Conservation (phyloP, 2,329 filamentous ascomycete genomes). For the Pseudocercospora fuligena region DNA sequence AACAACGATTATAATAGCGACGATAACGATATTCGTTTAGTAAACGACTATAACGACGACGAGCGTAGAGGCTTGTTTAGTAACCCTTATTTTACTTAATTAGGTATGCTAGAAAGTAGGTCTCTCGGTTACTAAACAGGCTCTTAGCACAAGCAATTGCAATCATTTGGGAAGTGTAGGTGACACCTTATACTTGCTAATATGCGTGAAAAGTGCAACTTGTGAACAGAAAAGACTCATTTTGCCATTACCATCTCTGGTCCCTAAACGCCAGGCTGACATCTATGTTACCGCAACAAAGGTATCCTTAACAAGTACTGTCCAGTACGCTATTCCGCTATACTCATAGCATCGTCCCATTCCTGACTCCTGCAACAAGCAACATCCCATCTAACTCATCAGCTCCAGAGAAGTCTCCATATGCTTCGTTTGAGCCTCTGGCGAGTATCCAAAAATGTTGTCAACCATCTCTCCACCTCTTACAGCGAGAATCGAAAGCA, state of each 20-base stretch:
- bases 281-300: not conserved
- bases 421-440: constrained; percentile 19
- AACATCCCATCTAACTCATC: not conserved
- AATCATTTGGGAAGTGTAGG: not conserved
- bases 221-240: not conserved
- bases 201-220: not conserved
- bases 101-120: too few species aligned
- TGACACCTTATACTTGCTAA: too few species aligned
- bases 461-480: constrained; percentile 46
- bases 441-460: constrained; percentile 41
- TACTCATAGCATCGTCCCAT: not conserved
- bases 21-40: too few species aligned
- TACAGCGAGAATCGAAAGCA: constrained; percentile 44
- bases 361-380: not conserved
- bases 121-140: too few species aligned
- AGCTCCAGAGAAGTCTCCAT: constrained; percentile 24
- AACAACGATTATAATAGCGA: too few species aligned
- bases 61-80: too few species aligned
- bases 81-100: too few species aligned
- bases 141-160: too few species aligned
- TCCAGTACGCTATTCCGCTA: not conserved
- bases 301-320: not conserved
- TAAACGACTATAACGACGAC: too few species aligned
- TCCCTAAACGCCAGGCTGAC: not conserved
- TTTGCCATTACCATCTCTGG: not conserved